phyloP scores from a whole-genome alignment of 1,284 basidiomycete genomes.

The Bjerkandera adusta region DNA sequence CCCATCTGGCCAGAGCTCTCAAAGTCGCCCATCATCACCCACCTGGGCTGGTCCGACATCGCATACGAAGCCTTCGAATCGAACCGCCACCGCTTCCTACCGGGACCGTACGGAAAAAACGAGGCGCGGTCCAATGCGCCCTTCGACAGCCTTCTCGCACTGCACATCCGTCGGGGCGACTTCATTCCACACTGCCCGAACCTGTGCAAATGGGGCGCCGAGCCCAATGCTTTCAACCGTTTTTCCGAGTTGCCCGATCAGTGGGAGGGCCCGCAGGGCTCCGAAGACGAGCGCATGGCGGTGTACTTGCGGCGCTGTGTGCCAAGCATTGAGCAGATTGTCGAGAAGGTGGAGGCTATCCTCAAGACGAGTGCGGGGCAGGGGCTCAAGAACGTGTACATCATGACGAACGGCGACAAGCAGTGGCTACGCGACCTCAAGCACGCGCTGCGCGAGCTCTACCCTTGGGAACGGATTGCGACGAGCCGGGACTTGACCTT shows the following conservation, averaged over 20 bases:
- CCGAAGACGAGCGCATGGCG: conserved; percentile 21
- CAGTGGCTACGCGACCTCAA: conserved; percentile 32
- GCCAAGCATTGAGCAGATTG: conserved; percentile 40
- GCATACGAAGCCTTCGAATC: conserved; percentile 33
- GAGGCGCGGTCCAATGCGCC: conserved; percentile 14
- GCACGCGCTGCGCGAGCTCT: conserved; percentile 19
- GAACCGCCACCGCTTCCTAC: conserved; percentile 33
- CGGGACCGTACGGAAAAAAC: conserved; percentile 17
- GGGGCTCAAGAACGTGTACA: conserved; percentile 30
- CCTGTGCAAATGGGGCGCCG: conserved; percentile 40
- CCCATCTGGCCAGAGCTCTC: conserved; percentile 36
- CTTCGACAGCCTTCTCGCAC: conserved; percentile 43
- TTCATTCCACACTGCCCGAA: conserved; percentile 48
- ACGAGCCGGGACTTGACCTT: conserved; percentile 36
- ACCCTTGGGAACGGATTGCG: conserved; percentile 24
- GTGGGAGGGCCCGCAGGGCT: conserved; percentile 30
- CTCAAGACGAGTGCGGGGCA: conserved; percentile 20
- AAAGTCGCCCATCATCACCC: conserved; percentile 34
- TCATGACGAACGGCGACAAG: conserved; percentile 36
- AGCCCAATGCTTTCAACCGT: conserved; percentile 41
- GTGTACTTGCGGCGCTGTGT: conserved; percentile 39
- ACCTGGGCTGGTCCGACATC: conserved; percentile 40
- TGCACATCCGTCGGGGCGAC: conserved; percentile 63
- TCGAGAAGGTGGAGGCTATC: conserved; percentile 33
- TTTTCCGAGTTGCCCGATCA: conserved; percentile 38